Base-by-base conservation (phyloP, 2,329 filamentous ascomycete species). In the Sordariomycetes sp. region DNA sequence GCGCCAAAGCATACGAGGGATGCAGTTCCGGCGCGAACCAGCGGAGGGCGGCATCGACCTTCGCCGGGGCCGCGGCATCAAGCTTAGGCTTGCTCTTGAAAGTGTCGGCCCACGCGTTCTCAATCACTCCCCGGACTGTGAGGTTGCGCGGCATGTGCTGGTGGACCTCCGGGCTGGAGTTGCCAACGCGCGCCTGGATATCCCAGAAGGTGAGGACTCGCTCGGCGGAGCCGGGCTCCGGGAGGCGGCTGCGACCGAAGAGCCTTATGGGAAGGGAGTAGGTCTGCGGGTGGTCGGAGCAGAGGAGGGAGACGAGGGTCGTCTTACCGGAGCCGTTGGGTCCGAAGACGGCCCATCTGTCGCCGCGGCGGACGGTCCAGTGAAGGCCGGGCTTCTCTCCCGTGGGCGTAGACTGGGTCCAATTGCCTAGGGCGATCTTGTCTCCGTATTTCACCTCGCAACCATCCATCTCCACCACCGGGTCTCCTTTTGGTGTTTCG, bases 251-350 rank as follows among this genome's bases (percentile, higher is more conserved):
- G 24, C 85, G 84, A 1, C 91, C 90, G 68, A 99, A 97, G 16
- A 97, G 78, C 64, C 83, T 87, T 61, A 99, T 87, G 0, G 93
- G 92, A 25, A 92, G 82, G 0, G 89, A 90, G 70, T 97, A 99
- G 0, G 92, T 86, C 70, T 97, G 93, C 0, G 94, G 94, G 65
- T 99, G 94, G 67, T 99, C 94, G 1, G 93, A 97, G 60, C 90
- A 95, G 60, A 99, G 88, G 6, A 99, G 79, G 5, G 91, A 94
- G 32, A 97, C 81, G 46, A 99, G 80, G 0, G 94, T 99, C 0
- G 94, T 99, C 75, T 99, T 99, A 20, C 94, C 94, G 0, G 90
- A 96, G 14, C 88, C 94, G 65, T 99, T 97, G 35, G 92, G 88
- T 0, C 94, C 94, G 67, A 99, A 94, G 20, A 97, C 82, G 3